phyloP scores from a whole-genome alignment of 2,329 filamentous ascomycete species.

The Pseudopyricularia cyperi region DNA sequence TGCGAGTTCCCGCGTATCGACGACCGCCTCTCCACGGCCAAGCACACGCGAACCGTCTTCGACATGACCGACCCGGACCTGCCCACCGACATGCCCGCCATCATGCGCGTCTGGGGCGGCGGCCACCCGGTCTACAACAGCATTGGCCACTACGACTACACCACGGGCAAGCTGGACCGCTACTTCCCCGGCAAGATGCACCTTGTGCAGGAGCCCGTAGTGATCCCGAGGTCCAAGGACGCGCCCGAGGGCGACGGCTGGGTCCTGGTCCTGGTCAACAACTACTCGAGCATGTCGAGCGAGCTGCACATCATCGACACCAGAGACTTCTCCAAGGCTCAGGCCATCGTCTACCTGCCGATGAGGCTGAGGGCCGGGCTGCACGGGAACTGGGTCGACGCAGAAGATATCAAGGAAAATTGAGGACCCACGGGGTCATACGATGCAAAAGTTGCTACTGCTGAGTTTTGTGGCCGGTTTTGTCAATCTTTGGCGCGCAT shows the following conservation, averaged over 20 bases:
- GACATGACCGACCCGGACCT: slow-evolving; percentile 14
- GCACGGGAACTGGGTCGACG: slow-evolving; percentile 14
- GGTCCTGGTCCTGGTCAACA: slow-evolving; percentile 20
- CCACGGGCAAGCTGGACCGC: slow-evolving; percentile 12
- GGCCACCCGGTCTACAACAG: slow-evolving; percentile 19
- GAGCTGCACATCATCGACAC: slow-evolving; percentile 13
- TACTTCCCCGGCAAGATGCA: slow-evolving; percentile 20
- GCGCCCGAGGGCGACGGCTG: slow-evolving; percentile 27
- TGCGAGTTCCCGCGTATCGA: slow-evolving; percentile 26
- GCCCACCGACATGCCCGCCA: slow-evolving; percentile 14
- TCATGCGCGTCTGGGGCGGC: slow-evolving; percentile 16
- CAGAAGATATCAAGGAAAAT: not conserved
- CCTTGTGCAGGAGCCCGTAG: slow-evolving; percentile 29
- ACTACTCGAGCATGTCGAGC: slow-evolving; percentile 9
- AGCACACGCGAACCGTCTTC: slow-evolving; percentile 14
- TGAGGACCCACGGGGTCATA: not conserved
- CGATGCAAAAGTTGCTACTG: not conserved
- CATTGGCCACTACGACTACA: slow-evolving; percentile 16
- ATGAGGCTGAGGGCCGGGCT: slow-evolving; percentile 9
- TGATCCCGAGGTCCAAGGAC: slow-evolving; percentile 21
- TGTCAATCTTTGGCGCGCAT: not conserved
- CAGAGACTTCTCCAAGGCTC: slow-evolving; percentile 6
- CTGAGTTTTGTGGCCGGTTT: not conserved
- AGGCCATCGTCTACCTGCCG: slow-evolving; percentile 9
- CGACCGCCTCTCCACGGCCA: slow-evolving; percentile 20